Evolutionary conservation across 495 filamentous ascomycete species (phyloP).

Genomic region (Penicillium cinerascens): DNA sequence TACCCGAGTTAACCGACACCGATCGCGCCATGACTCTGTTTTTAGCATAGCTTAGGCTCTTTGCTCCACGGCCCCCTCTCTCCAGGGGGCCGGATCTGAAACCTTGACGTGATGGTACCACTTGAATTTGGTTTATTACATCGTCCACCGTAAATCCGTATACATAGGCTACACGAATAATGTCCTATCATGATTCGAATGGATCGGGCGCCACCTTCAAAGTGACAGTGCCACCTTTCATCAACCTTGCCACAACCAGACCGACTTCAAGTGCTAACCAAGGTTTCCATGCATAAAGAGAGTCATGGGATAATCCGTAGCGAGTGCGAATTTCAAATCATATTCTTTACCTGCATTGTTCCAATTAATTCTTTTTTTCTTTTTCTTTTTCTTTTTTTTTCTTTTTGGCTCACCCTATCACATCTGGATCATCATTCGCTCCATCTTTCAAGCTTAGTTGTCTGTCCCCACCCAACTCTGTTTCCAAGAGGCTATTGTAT

Average conservation of each 20-base stretch:
- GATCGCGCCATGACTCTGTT: constrained; percentile 2
- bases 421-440: constrained; percentile 20
- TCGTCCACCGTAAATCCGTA: background rate
- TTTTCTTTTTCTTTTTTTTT: constrained; percentile 5
- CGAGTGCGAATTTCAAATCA: constrained; percentile 16
- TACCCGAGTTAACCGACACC: background rate
- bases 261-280: constrained; percentile 1
- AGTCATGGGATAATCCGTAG: constrained; percentile 9
- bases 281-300: constrained; percentile 22
- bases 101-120: background rate
- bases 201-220: background rate
- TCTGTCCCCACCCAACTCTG: constrained; percentile 22
- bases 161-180: background rate
- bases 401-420: constrained; percentile 7
- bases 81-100: background rate
- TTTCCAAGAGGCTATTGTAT: constrained; percentile 18
- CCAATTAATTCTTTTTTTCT: background rate
- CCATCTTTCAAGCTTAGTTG: constrained; percentile 23
- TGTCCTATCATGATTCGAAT: background rate
- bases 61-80: background rate
- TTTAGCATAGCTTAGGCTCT: background rate
- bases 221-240: background rate
- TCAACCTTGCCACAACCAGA: constrained; percentile 5
- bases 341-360: constrained; percentile 1
- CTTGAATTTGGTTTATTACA: background rate